Evolutionary conservation across 768 basidiomycete species (phyloP), one percentile per base, ranked within the genome.

Genomic region (Tulasnella sp.): DNA sequence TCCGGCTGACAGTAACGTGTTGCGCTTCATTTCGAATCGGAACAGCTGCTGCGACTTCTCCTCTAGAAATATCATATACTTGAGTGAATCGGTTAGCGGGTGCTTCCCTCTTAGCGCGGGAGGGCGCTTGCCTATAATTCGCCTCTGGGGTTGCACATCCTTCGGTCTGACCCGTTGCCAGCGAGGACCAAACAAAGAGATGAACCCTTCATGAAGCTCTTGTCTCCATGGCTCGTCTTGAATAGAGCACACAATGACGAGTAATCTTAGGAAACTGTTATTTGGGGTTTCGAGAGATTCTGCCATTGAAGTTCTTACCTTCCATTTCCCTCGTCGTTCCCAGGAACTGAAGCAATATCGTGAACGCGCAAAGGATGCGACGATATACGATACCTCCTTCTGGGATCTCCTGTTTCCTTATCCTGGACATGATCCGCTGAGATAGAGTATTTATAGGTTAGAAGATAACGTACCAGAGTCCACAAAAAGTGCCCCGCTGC

Each of bases 1-100:
- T 89, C 78, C 88, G 87, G 69, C 92, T 89, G 42, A 93, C 84
- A 0, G 92, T 92, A 54, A 94, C 90, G 83, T 93, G 91, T 74
- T 91, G 90, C 75, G 93, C 92, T 81, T 93, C 91, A 83, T 93
- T 91, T 2, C 93, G 86, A 9, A 93, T 90, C 5, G 93, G 93
- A 0, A 92, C 92, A 86, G 91, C 90, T 84, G 93, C 94, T 84
- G 94, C 93, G 50, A 93, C 88, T 80, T 89, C 87, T 78, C 90
- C 88, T 24, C 88, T 89, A 78, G 90, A 89, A 84, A 91, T 87
- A 83, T 94, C 93, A 84, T 92, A 93, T 20, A 91, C 93, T 94
- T 46, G 46, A 14, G 80, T 6, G 75, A 60, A n/a, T 16, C 8
- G 11, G n/a, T 78, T 9, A 48, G 48, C 58, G 41, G 18, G 24